Evolutionary conservation across 306 rosid species (phyloP).

Genomic region (Senna siamea): DNA sequence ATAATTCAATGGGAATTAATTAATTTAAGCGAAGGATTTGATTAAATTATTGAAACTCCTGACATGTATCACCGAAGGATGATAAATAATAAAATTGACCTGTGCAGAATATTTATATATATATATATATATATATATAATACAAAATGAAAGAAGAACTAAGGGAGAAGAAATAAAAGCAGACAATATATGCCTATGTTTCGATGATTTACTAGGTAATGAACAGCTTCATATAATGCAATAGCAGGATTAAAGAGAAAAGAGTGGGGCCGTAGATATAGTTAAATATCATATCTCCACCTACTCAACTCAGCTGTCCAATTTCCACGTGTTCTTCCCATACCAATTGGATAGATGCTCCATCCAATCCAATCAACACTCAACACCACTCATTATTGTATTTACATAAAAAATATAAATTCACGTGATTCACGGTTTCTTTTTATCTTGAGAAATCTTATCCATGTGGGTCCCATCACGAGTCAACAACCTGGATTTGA

Average conservation of each 20-base stretch:
- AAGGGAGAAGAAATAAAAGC: too few relatives aligned
- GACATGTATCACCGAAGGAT: too few relatives aligned
- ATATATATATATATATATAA: too few relatives aligned
- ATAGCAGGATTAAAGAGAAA: background rate
- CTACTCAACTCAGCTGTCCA: background rate
- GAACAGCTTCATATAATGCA: background rate
- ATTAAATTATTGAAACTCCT: too few relatives aligned
- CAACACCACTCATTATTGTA: background rate
- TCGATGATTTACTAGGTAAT: slow-evolving; percentile 26
- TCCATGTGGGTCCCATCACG: background rate
- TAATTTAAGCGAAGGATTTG: too few relatives aligned
- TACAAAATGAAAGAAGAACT: too few relatives aligned
- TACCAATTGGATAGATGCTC: background rate
- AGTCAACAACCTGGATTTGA: slow-evolving; percentile 33
- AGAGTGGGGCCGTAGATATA: background rate
- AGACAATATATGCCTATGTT: background rate
- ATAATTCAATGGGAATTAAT: too few relatives aligned
- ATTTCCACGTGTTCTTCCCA: background rate
- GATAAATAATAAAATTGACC: too few relatives aligned
- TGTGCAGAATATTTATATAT: too few relatives aligned
- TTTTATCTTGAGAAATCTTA: background rate
- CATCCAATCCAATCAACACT: background rate
- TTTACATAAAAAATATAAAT: background rate
- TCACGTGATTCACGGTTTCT: slow-evolving; percentile 33
- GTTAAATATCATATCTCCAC: background rate